Conservation (phyloP, 2,329 filamentous ascomycete species). For the Aphanocladium album region DNA sequence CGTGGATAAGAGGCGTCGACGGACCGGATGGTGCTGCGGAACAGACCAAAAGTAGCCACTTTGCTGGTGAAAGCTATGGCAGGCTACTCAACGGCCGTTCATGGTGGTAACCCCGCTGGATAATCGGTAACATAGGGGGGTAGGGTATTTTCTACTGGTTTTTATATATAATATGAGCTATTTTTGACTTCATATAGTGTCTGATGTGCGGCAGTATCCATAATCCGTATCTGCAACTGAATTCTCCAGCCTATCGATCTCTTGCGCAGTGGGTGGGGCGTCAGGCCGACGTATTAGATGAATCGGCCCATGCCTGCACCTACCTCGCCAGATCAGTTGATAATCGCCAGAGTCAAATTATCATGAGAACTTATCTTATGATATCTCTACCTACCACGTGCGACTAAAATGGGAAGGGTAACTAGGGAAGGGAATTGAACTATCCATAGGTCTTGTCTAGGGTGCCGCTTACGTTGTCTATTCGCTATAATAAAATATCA, state of each 20-base stretch:
- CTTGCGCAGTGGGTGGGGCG: no score
- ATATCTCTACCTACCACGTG: no score
- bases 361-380: no score
- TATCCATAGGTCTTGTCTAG: no score
- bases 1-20: not conserved
- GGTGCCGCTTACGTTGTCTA: no score
- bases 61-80: not conserved
- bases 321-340: no score
- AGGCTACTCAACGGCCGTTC: not conserved
- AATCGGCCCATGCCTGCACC: no score
- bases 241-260: not conserved
- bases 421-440: no score
- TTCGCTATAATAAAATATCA: no score
- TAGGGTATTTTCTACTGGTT: not conserved
- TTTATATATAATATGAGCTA: not conserved
- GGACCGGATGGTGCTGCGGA: not conserved
- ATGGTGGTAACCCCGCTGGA: not conserved
- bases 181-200: not conserved
- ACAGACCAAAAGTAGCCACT: not conserved
- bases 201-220: not conserved
- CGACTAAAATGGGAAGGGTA: no score
- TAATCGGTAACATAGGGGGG: not conserved
- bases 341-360: no score
- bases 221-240: not conserved
- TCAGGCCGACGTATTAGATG: no score